These are phyloP conservation scores for Globisporangium parvum DNA, from an alignment of 352 stramenopile species.

Conservation along the genomic window DNA sequence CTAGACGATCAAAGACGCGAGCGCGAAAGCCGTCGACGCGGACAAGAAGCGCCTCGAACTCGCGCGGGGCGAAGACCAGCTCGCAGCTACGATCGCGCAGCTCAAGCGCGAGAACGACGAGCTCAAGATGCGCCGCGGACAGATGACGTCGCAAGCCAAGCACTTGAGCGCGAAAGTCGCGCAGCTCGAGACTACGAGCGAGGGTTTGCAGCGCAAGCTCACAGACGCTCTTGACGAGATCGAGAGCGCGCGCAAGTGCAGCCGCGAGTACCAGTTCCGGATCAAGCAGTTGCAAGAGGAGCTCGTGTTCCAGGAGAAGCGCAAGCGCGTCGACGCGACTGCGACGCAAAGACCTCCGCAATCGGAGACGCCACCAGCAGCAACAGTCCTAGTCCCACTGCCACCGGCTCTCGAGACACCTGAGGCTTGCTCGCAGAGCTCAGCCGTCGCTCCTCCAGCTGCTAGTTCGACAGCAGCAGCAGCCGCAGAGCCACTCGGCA, in stretches of 20 bases:
- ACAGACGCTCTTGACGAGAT: constrained; percentile 38
- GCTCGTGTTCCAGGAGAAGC: constrained; percentile 52
- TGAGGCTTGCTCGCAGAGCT: not conserved
- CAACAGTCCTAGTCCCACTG: not conserved
- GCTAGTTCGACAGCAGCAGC: not conserved
- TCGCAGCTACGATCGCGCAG: constrained; percentile 33
- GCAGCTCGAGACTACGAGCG: constrained; percentile 28
- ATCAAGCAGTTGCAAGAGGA: constrained; percentile 69
- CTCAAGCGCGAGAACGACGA: constrained; percentile 55
- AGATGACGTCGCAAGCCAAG: constrained; percentile 43
- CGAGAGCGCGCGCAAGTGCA: constrained; percentile 38
- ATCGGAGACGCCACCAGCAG: not conserved
- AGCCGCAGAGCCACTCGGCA: too few species aligned
- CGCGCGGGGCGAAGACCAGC: constrained; percentile 26
- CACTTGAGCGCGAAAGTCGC: constrained; percentile 34
- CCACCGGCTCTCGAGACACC: not conserved
- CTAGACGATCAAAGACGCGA: constrained; percentile 40
- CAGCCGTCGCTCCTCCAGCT: constrained; percentile 9
- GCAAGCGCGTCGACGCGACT: constrained; percentile 16
- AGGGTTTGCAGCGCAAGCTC: constrained; percentile 26
- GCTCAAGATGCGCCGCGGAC: constrained; percentile 30
- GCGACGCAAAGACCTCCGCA: not conserved
- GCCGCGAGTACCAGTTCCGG: constrained; percentile 53
- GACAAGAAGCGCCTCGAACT: constrained; percentile 35
- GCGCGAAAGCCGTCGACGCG: constrained; percentile 24